phyloP scores from a whole-genome alignment of 2,329 filamentous ascomycete species.

The Colletotrichum caudatum region DNA sequence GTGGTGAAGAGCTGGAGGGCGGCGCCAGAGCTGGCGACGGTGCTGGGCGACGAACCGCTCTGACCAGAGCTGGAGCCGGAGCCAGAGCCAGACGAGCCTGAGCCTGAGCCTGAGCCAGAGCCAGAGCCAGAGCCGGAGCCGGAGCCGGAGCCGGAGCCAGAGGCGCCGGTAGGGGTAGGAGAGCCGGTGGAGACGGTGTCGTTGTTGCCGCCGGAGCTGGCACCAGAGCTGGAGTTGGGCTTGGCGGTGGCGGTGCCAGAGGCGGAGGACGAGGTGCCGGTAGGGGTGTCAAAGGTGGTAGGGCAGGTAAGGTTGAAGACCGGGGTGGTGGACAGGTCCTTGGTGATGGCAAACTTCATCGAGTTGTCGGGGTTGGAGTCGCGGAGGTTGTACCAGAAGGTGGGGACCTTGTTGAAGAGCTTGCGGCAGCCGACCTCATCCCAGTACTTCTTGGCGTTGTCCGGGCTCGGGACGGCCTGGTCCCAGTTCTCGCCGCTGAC shows the following conservation, averaged over 20 bases:
- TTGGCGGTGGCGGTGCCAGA: slow-evolving; percentile 36
- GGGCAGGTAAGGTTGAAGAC: slow-evolving; percentile 67
- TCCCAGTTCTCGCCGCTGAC: slow-evolving; percentile 65
- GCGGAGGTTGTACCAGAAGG: slow-evolving; percentile 72
- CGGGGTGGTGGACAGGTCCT: slow-evolving; percentile 64
- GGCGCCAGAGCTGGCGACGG: slow-evolving; percentile 29
- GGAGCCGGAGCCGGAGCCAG: slow-evolving; percentile 20
- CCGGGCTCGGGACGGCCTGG: slow-evolving; percentile 64
- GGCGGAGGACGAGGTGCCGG: slow-evolving; percentile 44
- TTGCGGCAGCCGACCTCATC: slow-evolving; percentile 69
- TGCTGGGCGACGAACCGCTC: slow-evolving; percentile 26
- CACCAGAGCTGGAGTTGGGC: slow-evolving; percentile 40
- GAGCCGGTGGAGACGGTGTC: slow-evolving; percentile 42
- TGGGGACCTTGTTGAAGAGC: slow-evolving; percentile 66
- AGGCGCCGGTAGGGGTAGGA: slow-evolving; percentile 36
- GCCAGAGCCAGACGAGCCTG: not conserved
- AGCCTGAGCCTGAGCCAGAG: not conserved
- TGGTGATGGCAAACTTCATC: slow-evolving; percentile 69
- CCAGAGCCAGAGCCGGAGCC: slow-evolving; percentile 19
- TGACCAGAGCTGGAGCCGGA: slow-evolving; percentile 43
- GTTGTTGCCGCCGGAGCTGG: slow-evolving; percentile 28
- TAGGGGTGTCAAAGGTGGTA: slow-evolving; percentile 54
- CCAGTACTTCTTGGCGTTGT: slow-evolving; percentile 75
- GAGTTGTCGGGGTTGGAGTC: slow-evolving; percentile 71
- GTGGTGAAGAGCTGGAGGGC: slow-evolving; percentile 37